Evolutionary conservation across 2,329 filamentous ascomycete species (phyloP), one percentile per base, ranked within the genome.

Genomic region (Trichoderma cornu-damae): DNA sequence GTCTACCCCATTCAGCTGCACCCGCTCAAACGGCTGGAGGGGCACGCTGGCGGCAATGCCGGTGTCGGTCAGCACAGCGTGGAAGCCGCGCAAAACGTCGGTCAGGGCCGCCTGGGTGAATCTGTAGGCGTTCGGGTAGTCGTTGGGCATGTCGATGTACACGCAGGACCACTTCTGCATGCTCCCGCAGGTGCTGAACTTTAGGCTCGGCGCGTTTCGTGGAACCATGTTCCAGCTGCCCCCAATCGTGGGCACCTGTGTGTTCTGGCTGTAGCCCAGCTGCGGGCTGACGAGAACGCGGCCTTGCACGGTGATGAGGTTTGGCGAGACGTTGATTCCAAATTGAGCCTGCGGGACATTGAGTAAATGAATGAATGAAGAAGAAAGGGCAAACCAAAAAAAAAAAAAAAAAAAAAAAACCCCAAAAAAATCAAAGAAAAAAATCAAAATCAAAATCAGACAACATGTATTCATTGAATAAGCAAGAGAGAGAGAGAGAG

Each of bases 241-340:
- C 5, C 68, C 61, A 7, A 56, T 46, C 11, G 65, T 61, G 2
- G 50, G 20, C 3, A 59, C 62, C 4, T 63, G 30, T n/a, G 64
- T 67, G 14, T 64, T 66, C 9, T 67, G 64, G 22, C 63, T 62
- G 63, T 89, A 89, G 2, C 70, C 68, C 32, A 89, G 69, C 0
- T 64, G 65, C 0, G 86, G 86, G 0, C 76, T 64, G 0, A 60
- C 51, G 0, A 90, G 74, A 6, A 89, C 76, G 3, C 86, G 79
- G 7, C 81, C 86, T 3, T 75, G 75, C 0, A 90, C 84, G 0
- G 83, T 85, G 46, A 90, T 75, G 58, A 90, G 74, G 2, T 70
- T 66, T 0, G 72, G 69, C 0, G 69, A 67, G 3, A 84, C 71
- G 0, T 67, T 68, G 60, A 88, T 73, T 1, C 82, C 82, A 52